Evolutionary conservation across 2,329 filamentous ascomycete genomes (phyloP).

Genomic region (Ophiosphaerella korrae): DNA sequence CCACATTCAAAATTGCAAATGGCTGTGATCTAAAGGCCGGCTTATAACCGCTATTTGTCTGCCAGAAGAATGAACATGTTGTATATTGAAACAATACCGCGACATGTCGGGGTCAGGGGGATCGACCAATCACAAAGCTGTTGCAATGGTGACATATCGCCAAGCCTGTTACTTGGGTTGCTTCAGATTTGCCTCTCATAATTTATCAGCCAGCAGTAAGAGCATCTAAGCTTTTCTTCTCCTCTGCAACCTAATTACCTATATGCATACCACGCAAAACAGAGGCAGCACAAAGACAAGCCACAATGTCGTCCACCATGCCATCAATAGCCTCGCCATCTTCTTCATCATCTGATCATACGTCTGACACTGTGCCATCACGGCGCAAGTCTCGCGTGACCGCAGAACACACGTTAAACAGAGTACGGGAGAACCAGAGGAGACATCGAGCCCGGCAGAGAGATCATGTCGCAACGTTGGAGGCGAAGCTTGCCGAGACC

Average conservation of each 20-base stretch:
- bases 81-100: background rate
- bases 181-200: conserved; percentile 11
- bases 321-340: conserved; percentile 10
- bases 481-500: conserved; percentile 39
- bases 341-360: conserved; percentile 15
- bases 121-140: conserved; percentile 42
- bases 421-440: conserved; percentile 59
- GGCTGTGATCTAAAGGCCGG: too few species aligned
- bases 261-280: too few species aligned
- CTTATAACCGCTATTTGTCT: too few species aligned
- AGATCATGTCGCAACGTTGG: conserved; percentile 48
- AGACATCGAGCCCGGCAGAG: conserved; percentile 55
- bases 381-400: conserved; percentile 31
- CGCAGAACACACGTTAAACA: conserved; percentile 44
- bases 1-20: too few species aligned
- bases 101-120: background rate
- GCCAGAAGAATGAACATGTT: background rate
- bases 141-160: conserved; percentile 38
- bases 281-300: background rate
- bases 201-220: background rate
- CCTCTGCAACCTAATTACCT: background rate
- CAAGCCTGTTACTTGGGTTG: conserved; percentile 25
- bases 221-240: background rate
- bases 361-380: conserved; percentile 10
- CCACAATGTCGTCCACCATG: conserved; percentile 6